Evolutionary conservation across 116 monocot species (phyloP).

Genomic region (Dioscorea cayenensis): DNA sequence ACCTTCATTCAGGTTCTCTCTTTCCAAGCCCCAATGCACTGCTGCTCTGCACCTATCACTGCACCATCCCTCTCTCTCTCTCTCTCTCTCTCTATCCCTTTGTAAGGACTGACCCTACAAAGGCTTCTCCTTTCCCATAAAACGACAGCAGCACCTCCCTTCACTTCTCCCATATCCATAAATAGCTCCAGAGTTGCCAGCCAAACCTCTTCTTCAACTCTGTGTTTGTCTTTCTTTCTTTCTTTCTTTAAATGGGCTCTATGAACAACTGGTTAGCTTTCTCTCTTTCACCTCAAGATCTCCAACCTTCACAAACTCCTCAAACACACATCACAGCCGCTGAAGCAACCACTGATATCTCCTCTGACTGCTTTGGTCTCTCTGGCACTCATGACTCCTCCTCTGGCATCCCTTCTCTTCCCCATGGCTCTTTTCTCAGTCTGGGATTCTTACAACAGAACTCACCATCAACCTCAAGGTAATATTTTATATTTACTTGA

Average conservation of each 20-base stretch:
- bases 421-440: too few relatives aligned
- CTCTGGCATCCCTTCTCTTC: slow-evolving; percentile 12
- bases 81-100: slow-evolving; percentile 4
- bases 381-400: slow-evolving; percentile 17
- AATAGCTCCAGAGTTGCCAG: slow-evolving; percentile 1
- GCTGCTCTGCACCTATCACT: background rate
- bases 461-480: slow-evolving; percentile 32
- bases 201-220: background rate
- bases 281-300: slow-evolving; percentile 72
- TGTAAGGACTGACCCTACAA: background rate
- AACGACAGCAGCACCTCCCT: background rate
- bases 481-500: too few relatives aligned
- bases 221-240: too few relatives aligned
- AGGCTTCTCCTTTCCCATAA: background rate
- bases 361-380: slow-evolving; percentile 5
- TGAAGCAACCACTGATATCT: slow-evolving; percentile 24
- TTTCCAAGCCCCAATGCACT: slow-evolving; percentile 19
- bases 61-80: slow-evolving; percentile 1
- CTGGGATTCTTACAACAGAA: slow-evolving; percentile 32
- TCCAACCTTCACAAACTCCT: slow-evolving; percentile 24
- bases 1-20: slow-evolving; percentile 16
- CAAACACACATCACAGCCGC: slow-evolving; percentile 23
- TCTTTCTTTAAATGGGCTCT: slow-evolving; percentile 38
- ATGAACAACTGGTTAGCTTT: slow-evolving; percentile 92
- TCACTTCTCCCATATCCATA: background rate